These are phyloP conservation scores for Stereum hirsutum DNA, from an alignment of 1,284 basidiomycete genomes.

Conservation along the genomic window DNA sequence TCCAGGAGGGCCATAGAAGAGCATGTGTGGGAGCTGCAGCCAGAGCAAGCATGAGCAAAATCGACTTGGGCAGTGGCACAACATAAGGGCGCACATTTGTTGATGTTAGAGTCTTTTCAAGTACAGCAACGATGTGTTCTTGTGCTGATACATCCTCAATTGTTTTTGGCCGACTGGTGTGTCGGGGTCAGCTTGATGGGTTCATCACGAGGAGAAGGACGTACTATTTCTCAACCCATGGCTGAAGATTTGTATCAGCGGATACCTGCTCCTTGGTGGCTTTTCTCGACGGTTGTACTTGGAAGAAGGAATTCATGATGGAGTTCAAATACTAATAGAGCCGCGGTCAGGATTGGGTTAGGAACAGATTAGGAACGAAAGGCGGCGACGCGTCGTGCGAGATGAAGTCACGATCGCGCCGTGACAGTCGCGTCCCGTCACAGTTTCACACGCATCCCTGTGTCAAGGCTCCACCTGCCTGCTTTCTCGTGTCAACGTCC, in stretches of 20 bases:
- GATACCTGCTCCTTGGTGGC: conserved; percentile 24
- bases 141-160: conserved; percentile 97
- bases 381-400: background rate
- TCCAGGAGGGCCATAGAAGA: conserved; percentile 98
- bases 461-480: too few relatives aligned
- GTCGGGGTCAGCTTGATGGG: conserved; percentile 5
- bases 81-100: conserved; percentile 63
- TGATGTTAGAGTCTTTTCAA: conserved; percentile 85
- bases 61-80: background rate
- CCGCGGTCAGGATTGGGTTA: too few relatives aligned
- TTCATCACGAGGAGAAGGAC: conserved; percentile 12
- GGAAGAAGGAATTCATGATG: conserved; percentile 43
- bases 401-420: background rate
- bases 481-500: too few relatives aligned
- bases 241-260: conserved; percentile 64
- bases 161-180: conserved; percentile 83
- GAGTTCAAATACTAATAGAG: background rate
- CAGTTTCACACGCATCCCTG: background rate
- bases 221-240: conserved; percentile 98
- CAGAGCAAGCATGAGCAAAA: conserved; percentile 1
- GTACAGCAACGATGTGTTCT: conserved; percentile 90
- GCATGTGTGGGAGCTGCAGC: conserved; percentile 91
- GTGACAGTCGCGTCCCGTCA: conserved; percentile 6
- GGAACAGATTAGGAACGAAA: background rate
- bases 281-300: conserved; percentile 25